Conservation (phyloP, 768 basidiomycete species). For the Boletus pseudopeckii region DNA sequence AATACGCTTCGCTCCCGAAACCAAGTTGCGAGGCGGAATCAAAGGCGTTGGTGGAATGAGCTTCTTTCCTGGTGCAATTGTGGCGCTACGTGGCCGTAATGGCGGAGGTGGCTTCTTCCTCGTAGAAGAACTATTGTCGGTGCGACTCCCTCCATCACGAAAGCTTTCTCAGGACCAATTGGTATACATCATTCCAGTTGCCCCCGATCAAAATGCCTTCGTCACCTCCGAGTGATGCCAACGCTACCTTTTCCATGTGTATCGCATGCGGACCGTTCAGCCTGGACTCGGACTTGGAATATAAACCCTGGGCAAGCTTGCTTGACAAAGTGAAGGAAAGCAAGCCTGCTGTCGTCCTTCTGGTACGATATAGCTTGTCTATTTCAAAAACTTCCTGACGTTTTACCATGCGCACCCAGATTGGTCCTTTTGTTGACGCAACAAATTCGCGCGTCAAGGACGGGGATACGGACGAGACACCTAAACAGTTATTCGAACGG, state of each 20-base stretch:
- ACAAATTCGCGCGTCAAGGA: slow-evolving; percentile 68
- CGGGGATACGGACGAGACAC: slow-evolving; percentile 69
- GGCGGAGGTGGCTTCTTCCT: slow-evolving; percentile 87
- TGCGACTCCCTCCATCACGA: slow-evolving; percentile 35
- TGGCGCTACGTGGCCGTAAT: slow-evolving; percentile 83
- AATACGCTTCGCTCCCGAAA: slow-evolving; percentile 62
- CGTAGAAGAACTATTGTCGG: slow-evolving; percentile 77
- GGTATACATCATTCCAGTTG: slow-evolving; percentile 41
- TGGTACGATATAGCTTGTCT: slow-evolving; percentile 46
- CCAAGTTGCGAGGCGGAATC: slow-evolving; percentile 62
- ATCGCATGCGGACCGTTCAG: slow-evolving; percentile 89
- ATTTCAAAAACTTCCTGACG: neutral
- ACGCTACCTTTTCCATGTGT: slow-evolving; percentile 56
- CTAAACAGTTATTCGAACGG: slow-evolving; percentile 62
- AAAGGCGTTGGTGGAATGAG: slow-evolving; percentile 64
- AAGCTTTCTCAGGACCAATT: neutral
- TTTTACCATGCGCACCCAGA: slow-evolving; percentile 39
- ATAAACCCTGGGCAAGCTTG: slow-evolving; percentile 65
- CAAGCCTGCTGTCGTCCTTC: slow-evolving; percentile 73
- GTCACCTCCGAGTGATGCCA: slow-evolving; percentile 32
- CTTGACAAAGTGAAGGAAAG: slow-evolving; percentile 55
- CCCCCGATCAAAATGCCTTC: slow-evolving; percentile 55
- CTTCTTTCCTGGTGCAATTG: slow-evolving; percentile 86
- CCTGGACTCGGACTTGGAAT: slow-evolving; percentile 69
- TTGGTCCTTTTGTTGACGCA: slow-evolving; percentile 89